Percentiles rank a stretch among this genome's conserved stretches.
Conservation (phyloP, 2,329 filamentous ascomycete species). For the Massarina eburnea region DNA sequence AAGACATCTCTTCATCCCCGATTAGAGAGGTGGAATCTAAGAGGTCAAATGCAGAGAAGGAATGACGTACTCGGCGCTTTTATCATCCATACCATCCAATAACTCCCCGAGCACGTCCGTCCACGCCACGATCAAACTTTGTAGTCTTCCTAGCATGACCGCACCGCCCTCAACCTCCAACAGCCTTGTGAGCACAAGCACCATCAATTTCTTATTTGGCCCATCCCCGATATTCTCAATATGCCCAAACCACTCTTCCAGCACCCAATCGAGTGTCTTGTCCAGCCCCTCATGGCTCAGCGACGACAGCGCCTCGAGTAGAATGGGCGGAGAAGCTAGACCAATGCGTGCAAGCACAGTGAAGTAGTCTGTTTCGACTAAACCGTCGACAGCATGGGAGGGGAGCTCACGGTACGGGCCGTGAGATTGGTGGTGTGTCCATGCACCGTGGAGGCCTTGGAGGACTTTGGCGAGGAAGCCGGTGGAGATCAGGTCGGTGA, state of each 20-base stretch:
- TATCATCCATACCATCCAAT: slow-evolving; percentile 59
- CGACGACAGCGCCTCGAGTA: slow-evolving; percentile 58
- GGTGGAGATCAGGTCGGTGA: slow-evolving; percentile 59
- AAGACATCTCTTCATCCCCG: too few species aligned
- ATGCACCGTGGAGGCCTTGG: slow-evolving; percentile 44
- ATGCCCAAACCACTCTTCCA: slow-evolving; percentile 66
- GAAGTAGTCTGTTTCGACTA: slow-evolving; percentile 84
- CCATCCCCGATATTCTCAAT: slow-evolving; percentile 68
- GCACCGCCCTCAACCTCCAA: slow-evolving; percentile 61
- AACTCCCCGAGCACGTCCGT: slow-evolving; percentile 69
- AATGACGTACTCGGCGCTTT: slow-evolving; percentile 35
- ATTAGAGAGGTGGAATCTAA: not conserved
- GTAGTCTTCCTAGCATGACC: slow-evolving; percentile 63
- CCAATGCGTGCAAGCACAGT: slow-evolving; percentile 77
- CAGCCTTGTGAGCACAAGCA: slow-evolving; percentile 71
- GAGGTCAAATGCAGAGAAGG: not conserved
- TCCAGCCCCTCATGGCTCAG: slow-evolving; percentile 23
- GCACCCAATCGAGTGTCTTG: slow-evolving; percentile 49
- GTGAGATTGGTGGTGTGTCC: slow-evolving; percentile 70
- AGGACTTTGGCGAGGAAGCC: slow-evolving; percentile 59
- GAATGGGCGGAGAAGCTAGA: slow-evolving; percentile 69
- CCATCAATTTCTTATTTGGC: slow-evolving; percentile 69
- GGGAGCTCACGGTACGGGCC: slow-evolving; percentile 69
- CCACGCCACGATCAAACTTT: slow-evolving; percentile 77
- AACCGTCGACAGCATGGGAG: slow-evolving; percentile 67